Evolutionary conservation across 2,329 filamentous ascomycete species (phyloP), one percentile per base, ranked within the genome.

Genomic region (Beauveria caledonica): DNA sequence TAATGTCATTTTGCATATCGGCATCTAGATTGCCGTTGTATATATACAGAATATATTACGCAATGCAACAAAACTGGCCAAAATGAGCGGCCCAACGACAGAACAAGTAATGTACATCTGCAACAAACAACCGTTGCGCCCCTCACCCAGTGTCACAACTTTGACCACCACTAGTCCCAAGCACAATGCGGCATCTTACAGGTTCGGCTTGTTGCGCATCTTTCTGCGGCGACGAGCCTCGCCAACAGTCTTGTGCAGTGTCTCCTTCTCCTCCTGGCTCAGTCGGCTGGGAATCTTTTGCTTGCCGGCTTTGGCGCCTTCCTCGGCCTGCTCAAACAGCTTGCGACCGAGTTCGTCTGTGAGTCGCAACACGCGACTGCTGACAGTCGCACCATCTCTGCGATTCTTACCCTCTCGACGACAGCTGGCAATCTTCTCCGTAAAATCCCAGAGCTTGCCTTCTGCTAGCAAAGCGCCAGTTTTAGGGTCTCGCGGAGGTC

Each of bases 321-420:
- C 73, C 19, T 74, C 70, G 1, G 78, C 80, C 60, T 82, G 80
- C 44, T 80, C 81, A 73, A 90, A 97, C 21, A 97, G 72, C 62
- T 80, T 79, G 57, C 77, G 73, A 0, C 91, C 92, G 10, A 96
- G 80, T 51, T 81, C 73, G 68, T 96, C 92, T 9, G 89, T 87
- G 66, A 97, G 79, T 7, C 80, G 78, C 42, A 97, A 74, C 11
- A 99, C 93, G 21, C 94, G 81, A 13, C 83, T 89, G 66, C 87
- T 89, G 3, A 97, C 92, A 0, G 92, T 96, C 1, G 88, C 89
- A 13, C 92, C 92, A 71, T 99, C 94, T n/a, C 93, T 82, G 23
- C 94, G 80, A 71, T 97, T 97, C 83, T 97, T 99, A 9, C 94
- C 94, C 76, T 97, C 94, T 48, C 93, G 81, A 36, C 94, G 80